Evolutionary conservation across 1,139 yeast species (phyloP), one percentile per base, ranked within the genome.

Genomic region (Kluyveromyces marxianus): DNA sequence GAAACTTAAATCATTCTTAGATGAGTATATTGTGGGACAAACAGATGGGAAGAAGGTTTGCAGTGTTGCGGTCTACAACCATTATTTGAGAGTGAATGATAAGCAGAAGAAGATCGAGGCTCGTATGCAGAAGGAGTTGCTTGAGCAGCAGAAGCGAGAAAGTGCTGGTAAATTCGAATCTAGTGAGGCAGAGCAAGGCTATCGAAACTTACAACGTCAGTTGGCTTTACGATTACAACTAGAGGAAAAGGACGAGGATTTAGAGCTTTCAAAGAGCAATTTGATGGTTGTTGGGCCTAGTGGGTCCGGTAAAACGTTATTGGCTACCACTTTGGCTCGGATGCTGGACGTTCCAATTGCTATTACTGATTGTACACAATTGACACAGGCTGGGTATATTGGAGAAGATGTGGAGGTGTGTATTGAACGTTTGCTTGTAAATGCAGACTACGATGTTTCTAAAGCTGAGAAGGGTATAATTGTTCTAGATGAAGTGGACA

Each of bases 311-410:
- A 76, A 76, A 56, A 76, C 81, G 0, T 54, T 76, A 27, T 63
- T 76, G 35, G 80, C 81, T 0, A 68, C 72, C 39, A 74, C 79
- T 0, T 58, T 76, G 37, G 80, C 81, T 0, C 65, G 66, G 32
- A 63, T 69, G 1, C 54, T 76, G 39, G 71, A 75, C 36, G 77
- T 76, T 25, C 80, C 81, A 3, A 71, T 75, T 39, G 71, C 77
- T 0, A 74, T 76, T 10, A 73, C 76, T 3, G 81, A 76, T 52
- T 76, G 81, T 55, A 76, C 81, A 0, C 74, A 77, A 39, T 54
- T 76, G 50, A 76, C 81, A 0, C 81, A 76, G 54, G 79, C 81
- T 0, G 81, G 81, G 6, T 76, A 76, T 52, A 74, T 76, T 42
- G 81, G 81, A 26, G 81, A 76, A 49, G 81, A 76, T 57, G 77